phyloP scores from a whole-genome alignment of 1,284 basidiomycete genomes.

The Cerioporus squamosus region DNA sequence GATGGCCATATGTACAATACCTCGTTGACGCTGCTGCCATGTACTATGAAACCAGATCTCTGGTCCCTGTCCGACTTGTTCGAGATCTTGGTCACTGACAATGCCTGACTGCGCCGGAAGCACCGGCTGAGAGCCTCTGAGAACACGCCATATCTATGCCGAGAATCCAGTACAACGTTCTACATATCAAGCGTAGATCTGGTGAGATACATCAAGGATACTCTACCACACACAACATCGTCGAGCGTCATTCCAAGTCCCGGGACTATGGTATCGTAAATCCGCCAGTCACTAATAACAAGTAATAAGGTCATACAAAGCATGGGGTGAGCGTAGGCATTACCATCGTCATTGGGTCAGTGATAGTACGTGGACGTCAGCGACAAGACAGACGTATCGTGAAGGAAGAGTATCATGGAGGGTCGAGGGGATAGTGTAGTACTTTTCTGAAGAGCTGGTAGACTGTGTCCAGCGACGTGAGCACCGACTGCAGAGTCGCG shows the following conservation, averaged over 20 bases:
- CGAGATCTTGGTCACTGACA: no score
- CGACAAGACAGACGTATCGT: neutral
- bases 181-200: neutral
- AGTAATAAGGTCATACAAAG: constrained; percentile 19
- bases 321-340: neutral
- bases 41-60: no score
- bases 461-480: constrained; percentile 29
- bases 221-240: neutral
- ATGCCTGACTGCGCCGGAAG: no score
- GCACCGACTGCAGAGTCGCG: constrained; percentile 26
- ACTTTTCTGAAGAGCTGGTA: constrained; percentile 36
- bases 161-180: no score
- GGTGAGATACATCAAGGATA: neutral
- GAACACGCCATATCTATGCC: no score
- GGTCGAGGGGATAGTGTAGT: constrained; percentile 38
- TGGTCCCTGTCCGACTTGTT: no score
- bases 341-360: neutral
- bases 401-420: constrained; percentile 28
- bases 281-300: constrained; percentile 10
- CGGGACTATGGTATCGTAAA: constrained; percentile 9
- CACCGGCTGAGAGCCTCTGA: no score
- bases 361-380: constrained; percentile 3
- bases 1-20: neutral
- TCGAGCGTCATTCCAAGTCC: neutral
- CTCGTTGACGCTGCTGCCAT: no score